These are phyloP conservation scores for Acarospora socialis DNA, from an alignment of 2,329 filamentous ascomycete species.

Conservation along the genomic window DNA sequence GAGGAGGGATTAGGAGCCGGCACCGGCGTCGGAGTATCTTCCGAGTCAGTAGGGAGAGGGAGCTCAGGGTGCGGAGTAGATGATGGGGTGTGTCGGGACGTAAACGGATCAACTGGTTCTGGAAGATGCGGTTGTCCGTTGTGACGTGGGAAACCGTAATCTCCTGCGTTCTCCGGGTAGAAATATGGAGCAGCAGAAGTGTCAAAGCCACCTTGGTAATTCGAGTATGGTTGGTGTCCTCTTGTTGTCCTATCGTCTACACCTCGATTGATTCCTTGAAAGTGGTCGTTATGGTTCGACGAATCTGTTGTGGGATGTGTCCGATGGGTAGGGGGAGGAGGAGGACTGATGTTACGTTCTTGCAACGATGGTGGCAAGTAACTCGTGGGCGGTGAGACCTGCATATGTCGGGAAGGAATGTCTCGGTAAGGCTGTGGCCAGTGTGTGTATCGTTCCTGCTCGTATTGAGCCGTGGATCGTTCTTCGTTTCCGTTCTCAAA, in stretches of 20 bases:
- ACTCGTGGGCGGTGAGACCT: slow-evolving; percentile 6
- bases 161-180: slow-evolving; percentile 9
- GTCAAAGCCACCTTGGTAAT: no score
- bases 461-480: slow-evolving; percentile 5
- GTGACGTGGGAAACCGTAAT: background rate
- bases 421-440: slow-evolving; percentile 13
- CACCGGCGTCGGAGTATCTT: no score
- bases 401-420: slow-evolving; percentile 12
- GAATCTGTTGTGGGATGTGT: slow-evolving; percentile 11
- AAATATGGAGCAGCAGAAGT: slow-evolving; percentile 3
- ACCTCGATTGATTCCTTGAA: slow-evolving; percentile 1
- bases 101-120: background rate
- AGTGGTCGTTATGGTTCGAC: slow-evolving; percentile 3
- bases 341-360: slow-evolving; percentile 12
- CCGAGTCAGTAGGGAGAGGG: no score
- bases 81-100: background rate
- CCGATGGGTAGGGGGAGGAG: slow-evolving; percentile 13
- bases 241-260: no score
- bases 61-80: no score
- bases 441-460: slow-evolving; percentile 8
- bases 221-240: no score
- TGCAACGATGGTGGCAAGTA: slow-evolving; percentile 5
- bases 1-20: background rate
- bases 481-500: slow-evolving; percentile 17
- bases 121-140: background rate